phyloP scores from a whole-genome alignment of 2,329 filamentous ascomycete species.

The Mollisia scopiformis region DNA sequence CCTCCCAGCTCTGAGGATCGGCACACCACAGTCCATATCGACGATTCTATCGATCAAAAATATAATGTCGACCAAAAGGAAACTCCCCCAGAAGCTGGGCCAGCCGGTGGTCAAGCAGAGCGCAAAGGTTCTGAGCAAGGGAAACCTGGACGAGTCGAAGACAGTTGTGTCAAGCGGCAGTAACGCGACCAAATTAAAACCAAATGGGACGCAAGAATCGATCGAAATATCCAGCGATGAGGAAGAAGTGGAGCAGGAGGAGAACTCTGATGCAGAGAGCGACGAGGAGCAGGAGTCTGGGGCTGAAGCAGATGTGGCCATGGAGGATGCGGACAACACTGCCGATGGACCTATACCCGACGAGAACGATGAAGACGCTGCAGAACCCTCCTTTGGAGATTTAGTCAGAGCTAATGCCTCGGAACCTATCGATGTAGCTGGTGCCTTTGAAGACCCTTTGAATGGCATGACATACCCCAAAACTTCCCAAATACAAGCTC shows the following conservation, averaged over 20 bases:
- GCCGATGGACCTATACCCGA: conserved; percentile 39
- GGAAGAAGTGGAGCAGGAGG: conserved; percentile 49
- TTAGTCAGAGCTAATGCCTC: conserved; percentile 71
- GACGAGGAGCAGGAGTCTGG: conserved; percentile 51
- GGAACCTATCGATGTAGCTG: conserved; percentile 76
- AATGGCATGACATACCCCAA: conserved; percentile 29
- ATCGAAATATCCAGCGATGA: conserved; percentile 63
- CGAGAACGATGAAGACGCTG: conserved; percentile 37
- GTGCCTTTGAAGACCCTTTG: conserved; percentile 51
- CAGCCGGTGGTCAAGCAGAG: conserved; percentile 56
- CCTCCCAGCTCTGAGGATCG: background rate
- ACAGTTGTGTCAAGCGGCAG: conserved; percentile 50
- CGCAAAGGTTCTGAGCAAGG: conserved; percentile 53
- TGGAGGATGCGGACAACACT: conserved; percentile 39
- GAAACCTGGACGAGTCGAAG: conserved; percentile 60
- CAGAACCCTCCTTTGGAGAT: conserved; percentile 80
- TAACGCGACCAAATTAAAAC: conserved; percentile 25
- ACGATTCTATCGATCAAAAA: background rate
- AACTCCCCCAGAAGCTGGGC: conserved; percentile 59
- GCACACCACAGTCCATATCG: background rate
- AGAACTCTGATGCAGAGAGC: conserved; percentile 44
- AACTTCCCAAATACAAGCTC: conserved; percentile 39
- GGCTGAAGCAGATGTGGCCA: conserved; percentile 39
- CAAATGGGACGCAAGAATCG: conserved; percentile 32
- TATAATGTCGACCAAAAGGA: conserved; percentile 63